These are phyloP conservation scores for Aurinia saxatilis DNA, from an alignment of 345 rosid genomes.

Conservation along the genomic window DNA sequence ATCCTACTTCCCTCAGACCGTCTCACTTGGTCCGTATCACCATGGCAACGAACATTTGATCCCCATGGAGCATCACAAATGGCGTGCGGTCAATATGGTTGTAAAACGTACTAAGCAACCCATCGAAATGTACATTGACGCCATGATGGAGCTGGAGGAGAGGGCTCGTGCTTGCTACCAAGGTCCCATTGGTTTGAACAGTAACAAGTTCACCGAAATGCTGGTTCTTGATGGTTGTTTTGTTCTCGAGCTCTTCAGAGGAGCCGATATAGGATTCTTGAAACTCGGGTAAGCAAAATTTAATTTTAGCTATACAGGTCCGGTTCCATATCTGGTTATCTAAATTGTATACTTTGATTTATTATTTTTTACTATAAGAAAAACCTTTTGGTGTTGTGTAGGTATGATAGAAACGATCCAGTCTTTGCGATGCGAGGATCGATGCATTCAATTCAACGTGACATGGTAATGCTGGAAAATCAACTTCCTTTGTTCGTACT, in stretches of 20 bases:
- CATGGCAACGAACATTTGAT: slow-evolving; percentile 57
- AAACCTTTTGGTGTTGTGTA: not conserved
- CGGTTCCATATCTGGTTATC: too few relatives aligned
- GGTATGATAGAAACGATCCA: slow-evolving; percentile 69
- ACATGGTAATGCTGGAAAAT: slow-evolving; percentile 89
- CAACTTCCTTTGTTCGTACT: slow-evolving; percentile 74
- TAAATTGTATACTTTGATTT: not conserved
- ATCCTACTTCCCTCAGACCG: slow-evolving; percentile 65
- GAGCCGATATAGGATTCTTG: slow-evolving; percentile 53
- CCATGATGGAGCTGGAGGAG: slow-evolving; percentile 60
- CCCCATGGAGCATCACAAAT: slow-evolving; percentile 80
- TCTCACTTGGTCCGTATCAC: slow-evolving; percentile 79
- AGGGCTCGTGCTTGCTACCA: slow-evolving; percentile 61
- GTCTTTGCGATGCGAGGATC: slow-evolving; percentile 71
- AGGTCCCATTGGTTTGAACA: slow-evolving; percentile 40
- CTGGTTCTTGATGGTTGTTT: slow-evolving; percentile 81
- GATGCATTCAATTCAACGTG: slow-evolving; percentile 83
- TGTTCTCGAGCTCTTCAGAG: slow-evolving; percentile 63
- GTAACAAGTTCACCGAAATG: slow-evolving; percentile 71
- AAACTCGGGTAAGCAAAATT: slow-evolving; percentile 33
- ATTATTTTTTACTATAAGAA: too few relatives aligned
- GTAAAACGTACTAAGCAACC: slow-evolving; percentile 46
- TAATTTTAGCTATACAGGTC: not conserved
- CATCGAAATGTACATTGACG: slow-evolving; percentile 48
- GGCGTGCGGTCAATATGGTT: slow-evolving; percentile 66